Conservation (phyloP, 305 asterid genomes). For the Solanum chacoense region DNA sequence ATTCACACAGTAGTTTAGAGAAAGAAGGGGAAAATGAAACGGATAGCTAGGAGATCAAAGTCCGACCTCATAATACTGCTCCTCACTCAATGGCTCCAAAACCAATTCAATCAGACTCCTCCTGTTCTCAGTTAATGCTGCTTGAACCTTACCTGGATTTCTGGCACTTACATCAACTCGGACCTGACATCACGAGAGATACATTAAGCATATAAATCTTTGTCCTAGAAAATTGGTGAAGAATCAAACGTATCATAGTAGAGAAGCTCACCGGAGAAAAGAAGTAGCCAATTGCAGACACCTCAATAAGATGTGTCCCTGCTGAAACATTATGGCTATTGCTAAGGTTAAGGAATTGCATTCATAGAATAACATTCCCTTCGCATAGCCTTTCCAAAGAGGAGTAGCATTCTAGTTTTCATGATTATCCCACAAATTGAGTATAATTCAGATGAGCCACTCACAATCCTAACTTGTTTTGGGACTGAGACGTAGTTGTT, state of each 20-base stretch:
- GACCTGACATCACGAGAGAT: conserved; percentile 27
- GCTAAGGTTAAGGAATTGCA: conserved; percentile 36
- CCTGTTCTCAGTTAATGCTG: conserved; percentile 84
- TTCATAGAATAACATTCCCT: neutral
- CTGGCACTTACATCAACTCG: conserved; percentile 91
- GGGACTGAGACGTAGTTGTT: neutral
- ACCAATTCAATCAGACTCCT: conserved; percentile 67
- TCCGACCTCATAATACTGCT: conserved; percentile 75
- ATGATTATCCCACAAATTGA: neutral
- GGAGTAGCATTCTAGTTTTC: neutral
- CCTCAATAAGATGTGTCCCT: conserved; percentile 93
- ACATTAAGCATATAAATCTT: neutral
- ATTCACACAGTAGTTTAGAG: neutral
- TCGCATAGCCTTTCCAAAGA: neutral
- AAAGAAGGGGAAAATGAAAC: neutral
- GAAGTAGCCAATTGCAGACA: conserved; percentile 68
- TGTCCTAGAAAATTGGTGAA: neutral
- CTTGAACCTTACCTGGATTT: conserved; percentile 87
- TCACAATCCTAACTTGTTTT: neutral
- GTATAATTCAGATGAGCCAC: neutral
- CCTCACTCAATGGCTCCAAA: conserved; percentile 81
- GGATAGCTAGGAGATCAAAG: neutral
- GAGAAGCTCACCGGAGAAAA: conserved; percentile 73
- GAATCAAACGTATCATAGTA: conserved; percentile 1
- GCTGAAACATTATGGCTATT: conserved; percentile 79